A percentile compares a stretch with the other conserved stretches of the same genome.
Evolutionary conservation across 2,329 filamentous ascomycete genomes (phyloP).

Genomic region (Gaeumannomyces sp.): DNA sequence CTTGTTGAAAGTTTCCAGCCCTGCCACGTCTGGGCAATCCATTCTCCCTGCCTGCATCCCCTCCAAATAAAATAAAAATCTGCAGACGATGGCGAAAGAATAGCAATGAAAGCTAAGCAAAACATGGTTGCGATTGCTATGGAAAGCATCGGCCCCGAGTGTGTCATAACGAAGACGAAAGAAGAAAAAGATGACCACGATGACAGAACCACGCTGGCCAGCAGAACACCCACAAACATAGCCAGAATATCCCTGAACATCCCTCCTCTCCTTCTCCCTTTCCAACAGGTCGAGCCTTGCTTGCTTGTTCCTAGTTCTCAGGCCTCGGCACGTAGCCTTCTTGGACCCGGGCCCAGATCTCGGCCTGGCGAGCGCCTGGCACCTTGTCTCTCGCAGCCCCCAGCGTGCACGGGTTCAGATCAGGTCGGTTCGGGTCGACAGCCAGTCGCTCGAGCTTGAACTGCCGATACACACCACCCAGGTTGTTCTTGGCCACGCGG

Average conservation of each 20-base stretch:
- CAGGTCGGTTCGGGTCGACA: constrained; percentile 3
- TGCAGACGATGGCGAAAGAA: no score
- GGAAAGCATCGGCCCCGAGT: no score
- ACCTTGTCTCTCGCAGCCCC: neutral
- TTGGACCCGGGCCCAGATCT: neutral
- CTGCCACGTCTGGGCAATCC: no score
- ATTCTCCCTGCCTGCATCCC: no score
- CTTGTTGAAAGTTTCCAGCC: no score
- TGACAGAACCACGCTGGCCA: no score
- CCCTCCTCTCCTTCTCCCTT: neutral
- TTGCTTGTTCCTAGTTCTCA: neutral
- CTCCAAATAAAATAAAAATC: no score
- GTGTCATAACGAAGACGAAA: no score
- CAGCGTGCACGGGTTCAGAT: neutral
- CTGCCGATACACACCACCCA: constrained; percentile 17
- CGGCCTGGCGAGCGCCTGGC: neutral
- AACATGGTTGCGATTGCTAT: no score
- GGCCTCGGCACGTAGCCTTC: neutral
- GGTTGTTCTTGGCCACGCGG: constrained; percentile 11
- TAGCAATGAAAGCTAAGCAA: no score
- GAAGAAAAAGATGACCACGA: no score
- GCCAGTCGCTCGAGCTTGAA: constrained; percentile 19
- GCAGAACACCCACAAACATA: no score
- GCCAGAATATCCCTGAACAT: neutral
- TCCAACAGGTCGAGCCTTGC: neutral